A percentile compares a stretch with the other conserved stretches of the same genome.
These are phyloP conservation scores for Lasiosphaeris hirsuta DNA, from an alignment of 495 filamentous ascomycete species.

Conservation along the genomic window DNA sequence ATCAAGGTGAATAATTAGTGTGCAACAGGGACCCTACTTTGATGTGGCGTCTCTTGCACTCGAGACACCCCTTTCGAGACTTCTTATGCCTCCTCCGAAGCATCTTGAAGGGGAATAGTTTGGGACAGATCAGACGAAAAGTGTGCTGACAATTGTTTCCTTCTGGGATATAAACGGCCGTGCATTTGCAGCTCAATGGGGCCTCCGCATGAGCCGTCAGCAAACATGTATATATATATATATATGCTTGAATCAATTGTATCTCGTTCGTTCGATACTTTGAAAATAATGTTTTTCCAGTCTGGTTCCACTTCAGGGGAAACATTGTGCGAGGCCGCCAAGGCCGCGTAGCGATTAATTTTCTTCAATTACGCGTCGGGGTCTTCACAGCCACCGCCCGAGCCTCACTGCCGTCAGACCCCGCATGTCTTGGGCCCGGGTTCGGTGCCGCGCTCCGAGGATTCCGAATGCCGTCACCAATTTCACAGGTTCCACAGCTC, in stretches of 20 bases:
- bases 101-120: constrained; percentile 12
- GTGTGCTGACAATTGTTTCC: too few species aligned
- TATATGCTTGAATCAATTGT: too few species aligned
- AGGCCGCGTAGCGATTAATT: constrained; percentile 1
- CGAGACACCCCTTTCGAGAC: constrained; percentile 54
- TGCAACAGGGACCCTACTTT: constrained; percentile 36
- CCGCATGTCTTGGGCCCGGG: background rate
- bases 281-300: too few species aligned
- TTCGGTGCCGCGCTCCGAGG: background rate
- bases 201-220: too few species aligned
- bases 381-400: background rate
- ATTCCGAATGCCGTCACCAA: background rate
- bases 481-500: background rate
- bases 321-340: background rate
- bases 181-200: too few species aligned
- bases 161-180: too few species aligned
- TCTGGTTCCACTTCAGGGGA: too few species aligned
- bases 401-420: too few species aligned
- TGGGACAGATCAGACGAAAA: background rate
- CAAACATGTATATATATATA: too few species aligned
- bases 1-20: background rate
- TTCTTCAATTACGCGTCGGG: background rate
- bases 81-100: constrained; percentile 50
- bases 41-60: constrained; percentile 57
- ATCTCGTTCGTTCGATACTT: too few species aligned